phyloP scores from a whole-genome alignment of 2,329 filamentous ascomycete genomes.

The Fusarium buxicola region DNA sequence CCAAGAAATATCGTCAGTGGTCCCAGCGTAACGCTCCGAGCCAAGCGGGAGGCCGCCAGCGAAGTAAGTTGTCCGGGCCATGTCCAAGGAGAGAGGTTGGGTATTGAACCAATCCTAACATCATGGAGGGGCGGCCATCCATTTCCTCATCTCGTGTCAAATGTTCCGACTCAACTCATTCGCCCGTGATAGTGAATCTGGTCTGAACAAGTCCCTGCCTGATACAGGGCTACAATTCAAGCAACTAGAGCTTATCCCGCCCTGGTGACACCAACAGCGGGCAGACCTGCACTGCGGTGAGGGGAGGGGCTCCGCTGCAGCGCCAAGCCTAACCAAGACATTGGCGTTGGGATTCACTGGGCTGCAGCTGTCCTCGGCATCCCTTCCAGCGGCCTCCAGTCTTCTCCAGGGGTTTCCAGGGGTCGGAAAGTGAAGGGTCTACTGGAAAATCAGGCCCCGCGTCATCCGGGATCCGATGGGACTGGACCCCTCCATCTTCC shows the following conservation, averaged over 20 bases:
- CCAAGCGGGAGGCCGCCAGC: constrained; percentile 32
- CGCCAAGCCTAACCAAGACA: constrained; percentile 36
- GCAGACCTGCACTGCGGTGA: constrained; percentile 34
- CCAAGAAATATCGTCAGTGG: neutral
- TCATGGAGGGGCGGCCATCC: constrained; percentile 9
- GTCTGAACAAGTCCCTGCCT: constrained; percentile 12
- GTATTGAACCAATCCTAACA: constrained; percentile 5
- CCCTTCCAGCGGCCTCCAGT: constrained; percentile 32
- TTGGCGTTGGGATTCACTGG: constrained; percentile 24
- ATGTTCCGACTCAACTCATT: constrained; percentile 1
- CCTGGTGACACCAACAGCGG: constrained; percentile 10
- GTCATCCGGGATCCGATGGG: constrained; percentile 1
- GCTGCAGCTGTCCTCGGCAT: neutral
- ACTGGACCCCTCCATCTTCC: constrained; percentile 22
- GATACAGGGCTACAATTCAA: neutral
- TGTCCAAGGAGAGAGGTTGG: constrained; percentile 12
- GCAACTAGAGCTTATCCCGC: neutral
- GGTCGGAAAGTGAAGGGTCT: constrained; percentile 13
- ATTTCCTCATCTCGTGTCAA: constrained; percentile 31
- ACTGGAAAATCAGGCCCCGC: constrained; percentile 21
- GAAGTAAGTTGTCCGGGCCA: neutral
- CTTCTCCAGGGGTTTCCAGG: constrained; percentile 22
- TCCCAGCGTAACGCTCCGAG: constrained; percentile 7
- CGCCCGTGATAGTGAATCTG: constrained; percentile 28
- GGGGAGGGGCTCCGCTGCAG: constrained; percentile 37